Evolutionary conservation across 176 grass and related monocot species (phyloP).

Genomic region (Typha latifolia): DNA sequence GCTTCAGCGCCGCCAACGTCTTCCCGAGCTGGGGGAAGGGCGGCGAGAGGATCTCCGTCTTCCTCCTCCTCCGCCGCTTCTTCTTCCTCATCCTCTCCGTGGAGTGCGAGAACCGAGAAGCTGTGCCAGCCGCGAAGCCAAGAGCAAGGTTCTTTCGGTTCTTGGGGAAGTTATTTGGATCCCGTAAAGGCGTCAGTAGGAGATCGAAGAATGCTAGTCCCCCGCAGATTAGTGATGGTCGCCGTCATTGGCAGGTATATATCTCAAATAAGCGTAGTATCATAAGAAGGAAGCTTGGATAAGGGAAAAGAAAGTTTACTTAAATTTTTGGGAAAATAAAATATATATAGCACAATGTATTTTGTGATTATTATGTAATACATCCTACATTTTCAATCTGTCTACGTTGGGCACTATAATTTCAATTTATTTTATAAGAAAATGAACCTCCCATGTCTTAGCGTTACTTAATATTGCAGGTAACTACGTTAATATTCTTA

Average conservation of each 20-base stretch:
- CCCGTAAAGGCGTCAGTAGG: not conserved
- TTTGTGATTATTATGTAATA: no score
- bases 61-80: conserved; percentile 38
- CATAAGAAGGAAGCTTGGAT: no score
- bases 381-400: no score
- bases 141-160: not conserved
- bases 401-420: no score
- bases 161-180: not conserved
- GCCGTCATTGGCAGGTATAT: not conserved
- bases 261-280: no score
- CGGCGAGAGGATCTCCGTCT: conserved; percentile 48
- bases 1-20: conserved; percentile 39
- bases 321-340: no score
- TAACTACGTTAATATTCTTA: no score
- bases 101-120: not conserved
- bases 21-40: conserved; percentile 48
- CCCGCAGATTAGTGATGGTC: not conserved
- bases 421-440: no score
- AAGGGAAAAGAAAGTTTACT: no score
- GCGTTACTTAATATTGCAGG: no score
- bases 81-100: not conserved
- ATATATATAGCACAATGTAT: no score
- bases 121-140: not conserved
- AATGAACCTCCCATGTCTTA: no score
- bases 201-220: not conserved